Evolutionary conservation across 441 rosid genomes (phyloP).

Genomic region (Gossypium davidsonii): DNA sequence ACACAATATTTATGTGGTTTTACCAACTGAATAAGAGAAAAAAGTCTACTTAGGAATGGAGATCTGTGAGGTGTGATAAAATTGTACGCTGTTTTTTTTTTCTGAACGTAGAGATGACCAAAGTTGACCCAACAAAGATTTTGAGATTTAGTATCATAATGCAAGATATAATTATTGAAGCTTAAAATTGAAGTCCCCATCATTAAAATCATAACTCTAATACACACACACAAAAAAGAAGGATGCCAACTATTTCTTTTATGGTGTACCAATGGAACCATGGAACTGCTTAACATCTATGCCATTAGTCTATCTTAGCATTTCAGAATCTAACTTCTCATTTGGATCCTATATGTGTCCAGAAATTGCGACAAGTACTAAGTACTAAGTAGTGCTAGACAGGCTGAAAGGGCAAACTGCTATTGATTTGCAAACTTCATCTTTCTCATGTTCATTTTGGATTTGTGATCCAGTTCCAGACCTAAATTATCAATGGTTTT

Average conservation of each 20-base stretch:
- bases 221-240: not conserved
- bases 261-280: not conserved
- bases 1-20: not conserved
- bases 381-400: no score
- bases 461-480: not conserved
- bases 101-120: not conserved
- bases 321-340: not conserved
- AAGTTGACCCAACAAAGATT: not conserved
- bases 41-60: not conserved
- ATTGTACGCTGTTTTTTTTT: not conserved
- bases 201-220: not conserved
- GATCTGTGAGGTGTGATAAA: not conserved
- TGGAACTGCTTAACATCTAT: not conserved
- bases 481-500: constrained; percentile 1
- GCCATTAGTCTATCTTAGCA: not conserved
- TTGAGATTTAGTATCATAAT: not conserved
- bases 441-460: constrained; percentile 2
- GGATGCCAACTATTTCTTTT: not conserved
- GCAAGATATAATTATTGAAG: not conserved
- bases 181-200: not conserved
- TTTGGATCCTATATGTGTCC: not conserved
- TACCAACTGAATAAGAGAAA: not conserved
- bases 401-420: not conserved
- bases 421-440: not conserved
- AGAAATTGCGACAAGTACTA: not conserved